Conservation (phyloP, 2,329 filamentous ascomycete species). For the Ambrosiella cleistominuta region DNA sequence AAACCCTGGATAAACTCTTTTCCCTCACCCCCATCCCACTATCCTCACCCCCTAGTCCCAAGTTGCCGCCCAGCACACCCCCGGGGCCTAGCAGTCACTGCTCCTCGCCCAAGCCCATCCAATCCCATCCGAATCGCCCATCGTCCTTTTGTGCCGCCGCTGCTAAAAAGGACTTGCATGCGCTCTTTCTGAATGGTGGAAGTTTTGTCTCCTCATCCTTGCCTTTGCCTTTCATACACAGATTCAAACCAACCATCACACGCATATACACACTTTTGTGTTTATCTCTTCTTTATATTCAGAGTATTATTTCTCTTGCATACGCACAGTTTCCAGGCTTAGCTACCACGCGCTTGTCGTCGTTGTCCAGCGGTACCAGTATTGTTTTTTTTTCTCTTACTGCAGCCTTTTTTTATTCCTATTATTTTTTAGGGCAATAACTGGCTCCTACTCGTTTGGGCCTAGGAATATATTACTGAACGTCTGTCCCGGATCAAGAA, state of each 20-base stretch:
- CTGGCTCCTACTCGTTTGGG: too few species aligned
- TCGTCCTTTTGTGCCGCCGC: background rate
- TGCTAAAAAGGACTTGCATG: conserved; percentile 1
- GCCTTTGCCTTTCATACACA: background rate
- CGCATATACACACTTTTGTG: background rate
- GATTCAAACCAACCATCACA: too few species aligned
- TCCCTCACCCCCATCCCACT: too few species aligned
- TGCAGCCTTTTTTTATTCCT: background rate
- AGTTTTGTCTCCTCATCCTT: background rate
- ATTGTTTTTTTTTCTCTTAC: background rate
- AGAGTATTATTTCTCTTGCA: background rate
- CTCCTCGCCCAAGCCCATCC: background rate
- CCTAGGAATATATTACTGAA: conserved; percentile 2
- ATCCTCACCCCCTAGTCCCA: background rate
- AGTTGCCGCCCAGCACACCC: conserved; percentile 4
- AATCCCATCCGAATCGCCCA: background rate
- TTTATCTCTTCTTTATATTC: background rate
- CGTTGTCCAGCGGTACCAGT: background rate
- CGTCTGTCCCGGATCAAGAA: background rate
- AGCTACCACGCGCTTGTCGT: background rate
- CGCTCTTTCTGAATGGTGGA: background rate
- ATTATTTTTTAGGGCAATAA: background rate
- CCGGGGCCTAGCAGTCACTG: background rate
- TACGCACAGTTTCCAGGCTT: too few species aligned
- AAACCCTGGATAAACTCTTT: too few species aligned